Base-by-base conservation (phyloP, 2,329 filamentous ascomycete genomes). In the Chrysoporthe puriensis region DNA sequence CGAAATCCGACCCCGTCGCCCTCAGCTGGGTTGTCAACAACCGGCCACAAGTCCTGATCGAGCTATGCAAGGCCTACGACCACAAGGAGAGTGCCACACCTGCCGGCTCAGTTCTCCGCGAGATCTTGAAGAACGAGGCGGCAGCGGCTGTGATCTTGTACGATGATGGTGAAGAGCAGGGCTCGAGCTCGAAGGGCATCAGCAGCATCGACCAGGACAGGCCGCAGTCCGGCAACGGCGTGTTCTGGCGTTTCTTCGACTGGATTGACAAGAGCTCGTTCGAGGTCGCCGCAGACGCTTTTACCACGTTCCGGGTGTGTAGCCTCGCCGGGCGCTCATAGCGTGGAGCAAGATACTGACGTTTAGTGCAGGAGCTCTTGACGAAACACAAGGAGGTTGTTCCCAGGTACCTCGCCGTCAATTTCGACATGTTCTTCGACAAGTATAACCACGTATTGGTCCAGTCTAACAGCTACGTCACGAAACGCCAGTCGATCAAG, bases 231-330 rank as follows among this genome's bases (percentile, higher is more conserved):
- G 94, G 94, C 14, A 86, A 89, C 57, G 95, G 95, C 3, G 89
- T 97, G 1, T 97, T 99, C 78, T 99, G 96, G 96, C 90, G 88
- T 59, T 98, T 98, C 80, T 98, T 99, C 76, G 89, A 91, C 70
- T 99, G 95, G 93, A 97, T 99, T 74, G 94, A 98, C 81, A 93
- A 93, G 80, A 93, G 94, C 73, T 94, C 92, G 42, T 99, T 99
- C 75, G 96, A 99, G 82, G 93, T 98, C 72, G 94, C 94, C 74
- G 95, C 96, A 43, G 96, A 99, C 83, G 95, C 96, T 1, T 99
- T 99, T 78, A 97, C 94, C 68, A 98, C 95, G 4, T 99, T 99
- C 80, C 88, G 95, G 78, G 93, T 97, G 85, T 74, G 87, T 72
- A 46, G 3, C 14, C 36, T 43, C 62, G 48, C 54, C 56, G 44